A percentile compares a stretch with the other conserved stretches of the same genome.
Evolutionary conservation across 1,139 yeast species (phyloP).

Genomic region (Debaryomyces sp.): DNA sequence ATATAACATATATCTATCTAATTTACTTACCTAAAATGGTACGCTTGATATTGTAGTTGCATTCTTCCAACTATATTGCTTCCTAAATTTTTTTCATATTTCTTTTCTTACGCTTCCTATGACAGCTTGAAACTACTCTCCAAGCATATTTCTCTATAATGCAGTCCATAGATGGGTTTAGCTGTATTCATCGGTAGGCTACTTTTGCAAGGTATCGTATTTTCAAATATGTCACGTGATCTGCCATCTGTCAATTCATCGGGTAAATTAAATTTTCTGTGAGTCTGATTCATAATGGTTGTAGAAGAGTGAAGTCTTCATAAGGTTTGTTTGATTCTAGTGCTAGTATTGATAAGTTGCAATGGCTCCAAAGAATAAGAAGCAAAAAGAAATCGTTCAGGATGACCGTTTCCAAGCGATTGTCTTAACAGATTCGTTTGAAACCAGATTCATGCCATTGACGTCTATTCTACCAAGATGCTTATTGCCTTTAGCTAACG

Average conservation of each 20-base stretch:
- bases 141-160: too few species aligned
- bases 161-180: background rate
- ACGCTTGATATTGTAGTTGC: background rate
- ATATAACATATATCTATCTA: background rate
- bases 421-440: constrained; percentile 90
- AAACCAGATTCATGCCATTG: constrained; percentile 89
- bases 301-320: background rate
- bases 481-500: constrained; percentile 85
- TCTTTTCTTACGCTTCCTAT: too few species aligned
- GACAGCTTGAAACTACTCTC: too few species aligned
- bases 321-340: background rate
- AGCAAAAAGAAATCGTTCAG: constrained; percentile 58
- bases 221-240: constrained; percentile 24
- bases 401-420: constrained; percentile 89
- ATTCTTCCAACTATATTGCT: too few species aligned
- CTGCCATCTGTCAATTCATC: constrained; percentile 37
- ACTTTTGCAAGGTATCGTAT: background rate
- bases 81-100: too few species aligned
- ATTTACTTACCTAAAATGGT: background rate
- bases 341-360: constrained; percentile 38
- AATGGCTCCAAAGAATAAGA: constrained; percentile 53
- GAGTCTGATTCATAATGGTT: background rate
- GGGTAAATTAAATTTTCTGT: constrained; percentile 1
- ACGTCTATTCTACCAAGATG: constrained; percentile 87
- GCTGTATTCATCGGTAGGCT: background rate